Evolutionary conservation across 208 protist species (phyloP).

Genomic region (Wallacemonas collosoma): DNA sequence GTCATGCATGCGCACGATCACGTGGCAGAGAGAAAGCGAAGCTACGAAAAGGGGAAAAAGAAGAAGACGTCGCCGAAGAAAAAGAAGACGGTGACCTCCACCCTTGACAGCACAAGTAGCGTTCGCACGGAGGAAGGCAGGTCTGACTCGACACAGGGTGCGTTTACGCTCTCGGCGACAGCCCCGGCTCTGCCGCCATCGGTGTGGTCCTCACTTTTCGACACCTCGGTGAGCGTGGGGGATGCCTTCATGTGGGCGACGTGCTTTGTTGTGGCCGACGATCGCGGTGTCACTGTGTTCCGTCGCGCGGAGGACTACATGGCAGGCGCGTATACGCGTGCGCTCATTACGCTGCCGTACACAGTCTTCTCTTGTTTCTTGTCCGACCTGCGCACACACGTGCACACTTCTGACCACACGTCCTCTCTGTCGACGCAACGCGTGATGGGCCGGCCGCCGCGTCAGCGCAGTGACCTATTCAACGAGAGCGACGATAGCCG

Average conservation of each 20-base stretch:
- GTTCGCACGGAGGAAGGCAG: no score
- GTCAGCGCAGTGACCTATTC: no score
- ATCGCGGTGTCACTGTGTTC: conserved; percentile 37
- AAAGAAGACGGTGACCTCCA: not conserved
- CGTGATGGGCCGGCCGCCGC: no score
- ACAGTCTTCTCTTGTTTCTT: conserved; percentile 45
- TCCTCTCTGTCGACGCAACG: no score
- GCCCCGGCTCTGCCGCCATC: conserved; percentile 16
- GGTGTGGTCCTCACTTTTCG: not conserved
- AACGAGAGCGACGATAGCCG: not conserved
- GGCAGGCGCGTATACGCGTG: conserved; percentile 32
- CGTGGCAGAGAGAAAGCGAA: not conserved
- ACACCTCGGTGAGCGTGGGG: not conserved
- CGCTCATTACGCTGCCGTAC: conserved; percentile 42
- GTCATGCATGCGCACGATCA: conserved; percentile 11
- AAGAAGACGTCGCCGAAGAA: not conserved
- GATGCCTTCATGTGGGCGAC: conserved; percentile 27
- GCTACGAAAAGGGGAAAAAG: not conserved
- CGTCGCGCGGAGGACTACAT: conserved; percentile 41
- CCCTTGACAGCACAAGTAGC: no score
- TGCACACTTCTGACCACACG: not conserved
- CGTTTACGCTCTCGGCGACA: conserved; percentile 19
- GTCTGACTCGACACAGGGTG: not conserved
- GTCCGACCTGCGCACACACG: conserved; percentile 30
- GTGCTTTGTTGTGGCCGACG: conserved; percentile 52